Base-by-base conservation (phyloP, 1,139 yeast genomes). In the Nakaseomyces nivariensis region DNA sequence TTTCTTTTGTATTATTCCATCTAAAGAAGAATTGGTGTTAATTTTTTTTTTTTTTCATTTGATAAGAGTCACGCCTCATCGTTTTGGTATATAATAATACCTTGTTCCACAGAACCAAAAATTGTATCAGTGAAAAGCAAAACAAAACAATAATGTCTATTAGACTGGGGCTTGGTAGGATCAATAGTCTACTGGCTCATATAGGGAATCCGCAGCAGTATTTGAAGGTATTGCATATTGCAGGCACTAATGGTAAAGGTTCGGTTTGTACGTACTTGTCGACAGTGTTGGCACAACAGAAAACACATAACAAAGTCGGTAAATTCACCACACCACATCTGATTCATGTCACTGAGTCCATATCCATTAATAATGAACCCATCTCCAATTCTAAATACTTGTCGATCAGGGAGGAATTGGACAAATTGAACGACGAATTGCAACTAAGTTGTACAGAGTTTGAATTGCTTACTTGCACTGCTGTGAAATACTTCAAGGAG, bases 241-340 rank as follows among this genome's bases (percentile, higher is more conserved):
- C 96, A 0, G 97, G 97, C 0, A 90, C 97, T 4, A 90, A 90
- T 62, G 97, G 97, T 0, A 90, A 90, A 62, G 97, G 97, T 0
- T 87, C 96, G 0, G 87, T 89, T 0, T 79, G 94, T 52, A 81
- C 96, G 0, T 88, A 87, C 62, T 56, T 89, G 7, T 74, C 89
- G 3, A 77, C 88, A 26, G 73, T 84, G 7, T 67, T 87, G 60
- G 52, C 53, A 5, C 71, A 41, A 72, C 80, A 33, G 43, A 48
- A 47, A 67, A 71, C 5, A 67, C 79, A 40, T 10, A 37, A 37
- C 8, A 66, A 69, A 32, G 78, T 81, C 53, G 97, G 97, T 0
- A 76, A 83, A 56, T 89, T 89, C 70, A 87, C 94, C 3, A 84
- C 95, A 4, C 97, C 97, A 0, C 96, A 89, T 68, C 67, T 89